Conservation (phyloP, 805 yeast species). For the Grigorovia jiainica region DNA sequence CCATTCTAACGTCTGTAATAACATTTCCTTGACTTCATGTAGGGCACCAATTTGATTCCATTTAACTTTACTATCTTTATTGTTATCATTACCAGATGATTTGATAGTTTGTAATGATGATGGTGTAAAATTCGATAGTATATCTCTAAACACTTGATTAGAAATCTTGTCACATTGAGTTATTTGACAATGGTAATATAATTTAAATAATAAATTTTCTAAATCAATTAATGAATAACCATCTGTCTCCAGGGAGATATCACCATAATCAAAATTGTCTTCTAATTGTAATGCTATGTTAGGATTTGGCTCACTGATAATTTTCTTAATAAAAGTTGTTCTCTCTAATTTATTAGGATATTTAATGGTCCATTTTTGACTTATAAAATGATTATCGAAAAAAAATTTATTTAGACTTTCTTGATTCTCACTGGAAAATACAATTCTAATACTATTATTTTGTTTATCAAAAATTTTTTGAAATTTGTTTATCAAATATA, state of each 20-base stretch:
- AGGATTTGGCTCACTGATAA: conserved; percentile 17
- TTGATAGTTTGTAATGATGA: conserved; percentile 80
- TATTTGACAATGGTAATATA: conserved; percentile 39
- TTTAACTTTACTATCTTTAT: conserved; percentile 32
- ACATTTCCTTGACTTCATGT: conserved; percentile 57
- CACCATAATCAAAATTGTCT: conserved; percentile 34
- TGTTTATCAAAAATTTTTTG: conserved; percentile 26
- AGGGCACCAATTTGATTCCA: conserved; percentile 93
- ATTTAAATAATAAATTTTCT: conserved; percentile 59
- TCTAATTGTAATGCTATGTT: not conserved
- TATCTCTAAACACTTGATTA: conserved; percentile 34
- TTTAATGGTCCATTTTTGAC: conserved; percentile 46
- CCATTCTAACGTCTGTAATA: conserved; percentile 91
- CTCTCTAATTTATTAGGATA: conserved; percentile 66
- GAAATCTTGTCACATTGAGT: not conserved
- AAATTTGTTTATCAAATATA: conserved; percentile 42
- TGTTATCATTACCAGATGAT: conserved; percentile 69
- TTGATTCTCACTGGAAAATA: conserved; percentile 56
- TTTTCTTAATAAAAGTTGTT: conserved; percentile 35
- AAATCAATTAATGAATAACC: conserved; percentile 85
- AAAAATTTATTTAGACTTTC: conserved; percentile 54
- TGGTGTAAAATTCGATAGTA: conserved; percentile 66
- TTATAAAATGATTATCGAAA: conserved; percentile 61
- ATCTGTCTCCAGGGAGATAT: conserved; percentile 64
- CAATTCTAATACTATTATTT: conserved; percentile 40